A percentile compares a stretch with the other conserved stretches of the same genome.
Evolutionary conservation across 139 green algal species (phyloP).

Genomic region (Desmodesmus armatus): DNA sequence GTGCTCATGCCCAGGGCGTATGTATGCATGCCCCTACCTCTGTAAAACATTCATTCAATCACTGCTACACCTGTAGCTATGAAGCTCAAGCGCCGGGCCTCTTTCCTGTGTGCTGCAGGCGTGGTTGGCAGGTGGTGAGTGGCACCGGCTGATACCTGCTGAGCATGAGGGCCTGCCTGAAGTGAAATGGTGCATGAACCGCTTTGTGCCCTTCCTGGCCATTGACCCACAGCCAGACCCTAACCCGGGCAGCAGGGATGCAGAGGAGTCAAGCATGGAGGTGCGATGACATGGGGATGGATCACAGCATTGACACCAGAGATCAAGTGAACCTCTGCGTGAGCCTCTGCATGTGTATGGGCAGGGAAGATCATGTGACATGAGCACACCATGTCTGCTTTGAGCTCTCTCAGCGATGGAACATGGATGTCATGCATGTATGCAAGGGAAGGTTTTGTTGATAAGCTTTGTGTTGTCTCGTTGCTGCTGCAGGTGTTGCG

Average conservation of each 20-base stretch:
- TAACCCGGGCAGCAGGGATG: constrained; percentile 57
- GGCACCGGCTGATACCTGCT: constrained; percentile 68
- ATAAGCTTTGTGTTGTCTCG: neutral
- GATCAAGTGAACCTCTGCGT: too few relatives aligned
- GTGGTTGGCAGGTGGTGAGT: constrained; percentile 74
- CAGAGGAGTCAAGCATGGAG: constrained; percentile 71
- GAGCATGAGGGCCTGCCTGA: constrained; percentile 79
- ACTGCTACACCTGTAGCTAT: neutral
- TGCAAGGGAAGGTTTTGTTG: too few relatives aligned
- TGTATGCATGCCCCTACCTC: neutral
- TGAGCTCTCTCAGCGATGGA: too few relatives aligned
- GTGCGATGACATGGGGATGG: constrained; percentile 1
- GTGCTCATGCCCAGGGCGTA: too few relatives aligned
- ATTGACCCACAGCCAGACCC: constrained; percentile 68
- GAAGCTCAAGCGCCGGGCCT: neutral
- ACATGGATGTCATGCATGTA: too few relatives aligned
- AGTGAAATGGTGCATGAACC: constrained; percentile 83
- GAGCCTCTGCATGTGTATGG: too few relatives aligned
- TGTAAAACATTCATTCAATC: neutral
- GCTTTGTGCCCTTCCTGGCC: constrained; percentile 83
- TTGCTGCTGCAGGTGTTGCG: constrained; percentile 60
- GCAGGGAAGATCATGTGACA: too few relatives aligned
- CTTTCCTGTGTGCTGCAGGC: constrained; percentile 14
- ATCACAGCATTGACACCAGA: too few relatives aligned
- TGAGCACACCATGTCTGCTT: too few relatives aligned